Percentiles rank a stretch among this genome's conserved stretches.
Evolutionary conservation across 768 basidiomycete species (phyloP).

Genomic region (Leucocoprinus leucothites): DNA sequence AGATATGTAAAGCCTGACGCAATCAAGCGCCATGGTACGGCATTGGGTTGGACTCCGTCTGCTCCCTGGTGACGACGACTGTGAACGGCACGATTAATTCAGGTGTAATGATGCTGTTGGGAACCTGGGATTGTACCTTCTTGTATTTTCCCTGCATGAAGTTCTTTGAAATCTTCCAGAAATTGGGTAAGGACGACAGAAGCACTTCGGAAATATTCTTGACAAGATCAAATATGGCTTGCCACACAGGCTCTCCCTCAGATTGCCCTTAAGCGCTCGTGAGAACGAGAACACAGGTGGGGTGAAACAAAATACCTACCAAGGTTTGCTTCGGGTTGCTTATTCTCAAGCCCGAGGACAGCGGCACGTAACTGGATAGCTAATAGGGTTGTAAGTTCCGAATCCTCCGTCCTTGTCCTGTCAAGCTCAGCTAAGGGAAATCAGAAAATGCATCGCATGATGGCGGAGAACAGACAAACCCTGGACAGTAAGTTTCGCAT

Average conservation of each 20-base stretch:
- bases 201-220: slow-evolving; percentile 87
- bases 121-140: slow-evolving; percentile 49
- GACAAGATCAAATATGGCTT: slow-evolving; percentile 70
- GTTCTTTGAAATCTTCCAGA: slow-evolving; percentile 88
- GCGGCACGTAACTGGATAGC: slow-evolving; percentile 59
- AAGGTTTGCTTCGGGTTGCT: slow-evolving; percentile 58
- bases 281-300: neutral
- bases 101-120: neutral
- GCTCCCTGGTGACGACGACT: slow-evolving; percentile 37
- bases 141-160: slow-evolving; percentile 94
- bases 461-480: slow-evolving; percentile 23
- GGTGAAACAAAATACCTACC: slow-evolving; percentile 37
- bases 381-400: slow-evolving; percentile 38
- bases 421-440: slow-evolving; percentile 42
- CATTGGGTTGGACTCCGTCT: slow-evolving; percentile 83
- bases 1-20: slow-evolving; percentile 82
- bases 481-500: slow-evolving; percentile 53
- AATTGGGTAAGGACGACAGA: slow-evolving; percentile 81
- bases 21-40: slow-evolving; percentile 83
- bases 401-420: slow-evolving; percentile 32
- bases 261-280: slow-evolving; percentile 52
- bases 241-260: slow-evolving; percentile 78
- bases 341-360: slow-evolving; percentile 57
- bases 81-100: slow-evolving; percentile 10
- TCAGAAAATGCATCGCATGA: slow-evolving; percentile 13